Conservation (phyloP, 2,329 filamentous ascomycete species). For the Pestalotiopsis sp. region DNA sequence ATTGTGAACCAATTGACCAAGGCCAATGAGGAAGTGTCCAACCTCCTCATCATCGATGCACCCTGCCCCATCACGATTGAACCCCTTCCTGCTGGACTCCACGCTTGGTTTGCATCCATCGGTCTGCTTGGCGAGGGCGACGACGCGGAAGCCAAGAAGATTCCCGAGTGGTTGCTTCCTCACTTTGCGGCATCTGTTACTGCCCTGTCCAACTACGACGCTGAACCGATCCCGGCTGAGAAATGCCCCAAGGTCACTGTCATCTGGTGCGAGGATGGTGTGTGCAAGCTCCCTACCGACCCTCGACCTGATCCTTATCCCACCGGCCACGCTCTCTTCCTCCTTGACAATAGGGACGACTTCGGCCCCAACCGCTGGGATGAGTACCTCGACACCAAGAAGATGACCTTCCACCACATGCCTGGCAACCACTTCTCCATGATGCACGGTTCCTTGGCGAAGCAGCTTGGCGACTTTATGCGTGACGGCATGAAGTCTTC, state of each 20-base stretch:
- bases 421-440: constrained; percentile 76
- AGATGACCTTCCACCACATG: constrained; percentile 68
- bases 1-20: constrained; percentile 63
- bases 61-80: constrained; percentile 70
- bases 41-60: constrained; percentile 67
- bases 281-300: constrained; percentile 68
- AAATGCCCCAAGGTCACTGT: constrained; percentile 63
- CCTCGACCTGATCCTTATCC: constrained; percentile 65
- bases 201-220: constrained; percentile 70
- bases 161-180: constrained; percentile 73
- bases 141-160: constrained; percentile 51
- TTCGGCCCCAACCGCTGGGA: constrained; percentile 73
- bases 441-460: constrained; percentile 63
- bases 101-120: constrained; percentile 73
- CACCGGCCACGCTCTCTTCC: constrained; percentile 65
- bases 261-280: constrained; percentile 75
- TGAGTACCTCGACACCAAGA: constrained; percentile 62
- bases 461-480: constrained; percentile 33
- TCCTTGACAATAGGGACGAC: constrained; percentile 73
- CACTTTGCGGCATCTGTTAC: constrained; percentile 73
- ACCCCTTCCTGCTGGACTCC: constrained; percentile 66
- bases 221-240: constrained; percentile 61
- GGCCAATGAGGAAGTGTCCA: constrained; percentile 58
- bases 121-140: constrained; percentile 69
- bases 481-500: constrained; percentile 28